phyloP scores from a whole-genome alignment of 306 rosid species.

The Fragaria iinumae region DNA sequence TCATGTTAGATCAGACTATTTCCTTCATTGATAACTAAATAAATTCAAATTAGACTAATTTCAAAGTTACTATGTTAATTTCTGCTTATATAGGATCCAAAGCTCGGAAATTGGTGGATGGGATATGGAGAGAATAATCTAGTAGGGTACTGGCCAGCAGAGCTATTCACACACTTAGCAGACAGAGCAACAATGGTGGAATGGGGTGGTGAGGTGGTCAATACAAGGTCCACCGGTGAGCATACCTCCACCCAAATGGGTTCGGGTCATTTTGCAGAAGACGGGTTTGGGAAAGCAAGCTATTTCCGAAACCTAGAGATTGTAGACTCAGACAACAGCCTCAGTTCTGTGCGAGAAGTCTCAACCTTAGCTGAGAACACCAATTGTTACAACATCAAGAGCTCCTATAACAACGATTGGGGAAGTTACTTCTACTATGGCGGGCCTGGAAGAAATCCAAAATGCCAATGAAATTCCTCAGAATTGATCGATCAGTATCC shows the following conservation, averaged over 20 bases:
- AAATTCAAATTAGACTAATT: not conserved
- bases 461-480: constrained; percentile 40
- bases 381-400: constrained; percentile 67
- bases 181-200: constrained; percentile 89
- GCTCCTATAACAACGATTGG: constrained; percentile 67
- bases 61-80: not conserved
- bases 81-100: constrained; percentile 58
- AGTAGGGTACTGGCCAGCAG: constrained; percentile 94
- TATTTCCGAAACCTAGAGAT: constrained; percentile 85
- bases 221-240: constrained; percentile 53
- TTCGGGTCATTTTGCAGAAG: constrained; percentile 71
- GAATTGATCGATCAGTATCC: not conserved
- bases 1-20: not conserved
- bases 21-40: not conserved
- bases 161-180: constrained; percentile 80
- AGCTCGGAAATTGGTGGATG: constrained; percentile 97
- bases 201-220: constrained; percentile 98
- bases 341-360: constrained; percentile 52
- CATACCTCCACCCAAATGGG: constrained; percentile 98
- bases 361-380: constrained; percentile 76
- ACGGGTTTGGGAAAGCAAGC: constrained; percentile 91
- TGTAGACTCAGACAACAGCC: constrained; percentile 81
- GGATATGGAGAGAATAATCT: constrained; percentile 68
- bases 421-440: constrained; percentile 92
- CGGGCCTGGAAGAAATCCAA: constrained; percentile 72